Base-by-base conservation (phyloP, 257 asterid genomes). In the Solanum dulcamara region DNA sequence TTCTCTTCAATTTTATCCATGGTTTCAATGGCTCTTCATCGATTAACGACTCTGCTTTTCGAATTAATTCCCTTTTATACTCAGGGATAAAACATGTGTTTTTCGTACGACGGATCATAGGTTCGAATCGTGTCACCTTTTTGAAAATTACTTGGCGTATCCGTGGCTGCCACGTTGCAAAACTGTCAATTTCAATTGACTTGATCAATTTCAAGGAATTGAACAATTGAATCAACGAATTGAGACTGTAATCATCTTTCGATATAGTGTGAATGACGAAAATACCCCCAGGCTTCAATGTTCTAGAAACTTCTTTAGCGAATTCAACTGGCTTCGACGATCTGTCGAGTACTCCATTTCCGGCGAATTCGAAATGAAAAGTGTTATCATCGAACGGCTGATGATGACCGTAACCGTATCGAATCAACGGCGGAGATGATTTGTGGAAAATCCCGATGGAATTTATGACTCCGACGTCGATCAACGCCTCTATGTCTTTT, bases 361-460 rank as follows among this genome's bases (percentile, higher is more conserved):
- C 84, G 8, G 93, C 89, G 83, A 90, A 92, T 60, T 85, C 91
- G 55, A 93, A 92, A 88, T 90, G 93, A 15, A 93, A 92, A 5
- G 86, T 81, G 44, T 85, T 20, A 11, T 89, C 88, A 20, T 71
- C 62, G 86, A 91, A 92, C 17, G 89, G 90, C 68, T 87, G 89
- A 2, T 80, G 83, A 22, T 53, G 79, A 14, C 68, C 77, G 3
- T 46, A 26, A 14, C 89, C 90, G 67, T 74, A 62, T 2, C 72
- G 87, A 60, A 87, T 77, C 80, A 80, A 32, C 84, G 88, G 88
- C 55, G 74, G 89, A 2, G 91, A 72, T 66, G 88, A 28, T 72
- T 88, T 91, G 82, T 84, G 75, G 26, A 89, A 91, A 62, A 91
- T 83, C 4, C 90, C 92, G 60, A 88, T 60, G 32, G 94, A 87